Percentiles rank a stretch among this genome's conserved stretches.
Conservation (phyloP, 768 basidiomycete species). For the Leucogyrophana mollusca region DNA sequence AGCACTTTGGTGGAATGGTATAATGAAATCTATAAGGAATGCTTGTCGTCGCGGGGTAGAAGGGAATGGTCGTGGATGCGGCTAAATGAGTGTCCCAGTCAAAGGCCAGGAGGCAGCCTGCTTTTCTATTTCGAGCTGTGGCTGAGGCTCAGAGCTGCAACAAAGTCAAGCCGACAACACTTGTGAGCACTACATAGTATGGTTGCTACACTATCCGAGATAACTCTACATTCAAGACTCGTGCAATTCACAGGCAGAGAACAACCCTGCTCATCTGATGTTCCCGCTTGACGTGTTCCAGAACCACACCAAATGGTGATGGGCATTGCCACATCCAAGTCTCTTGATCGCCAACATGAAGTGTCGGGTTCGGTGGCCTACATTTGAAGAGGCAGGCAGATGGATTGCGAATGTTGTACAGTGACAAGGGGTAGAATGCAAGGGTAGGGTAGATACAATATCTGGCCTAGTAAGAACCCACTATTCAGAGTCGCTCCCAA, state of each 20-base stretch:
- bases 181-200: too few species aligned
- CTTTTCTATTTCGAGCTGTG: slow-evolving; percentile 18
- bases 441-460: slow-evolving; percentile 3
- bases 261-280: too few species aligned
- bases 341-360: too few species aligned
- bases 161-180: background rate
- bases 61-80: slow-evolving; percentile 1
- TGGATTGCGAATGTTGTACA: slow-evolving; percentile 21
- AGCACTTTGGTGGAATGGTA: slow-evolving; percentile 15
- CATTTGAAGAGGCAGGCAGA: too few species aligned
- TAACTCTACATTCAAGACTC: too few species aligned
- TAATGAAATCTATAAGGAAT: slow-evolving; percentile 3
- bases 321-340: too few species aligned
- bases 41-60: slow-evolving; percentile 5
- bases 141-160: background rate
- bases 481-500: slow-evolving; percentile 54
- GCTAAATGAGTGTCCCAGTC: slow-evolving; percentile 4
- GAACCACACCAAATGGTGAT: too few species aligned
- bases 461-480: background rate
- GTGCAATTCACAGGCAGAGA: too few species aligned
- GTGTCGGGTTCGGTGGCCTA: too few species aligned
- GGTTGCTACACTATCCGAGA: too few species aligned
- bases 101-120: slow-evolving; percentile 17
- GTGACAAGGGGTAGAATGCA: slow-evolving; percentile 9
- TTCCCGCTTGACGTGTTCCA: too few species aligned